Percentiles rank a stretch among this genome's conserved stretches.
These are phyloP conservation scores for Candida insectorum DNA, from an alignment of 805 yeast genomes.

Conservation along the genomic window DNA sequence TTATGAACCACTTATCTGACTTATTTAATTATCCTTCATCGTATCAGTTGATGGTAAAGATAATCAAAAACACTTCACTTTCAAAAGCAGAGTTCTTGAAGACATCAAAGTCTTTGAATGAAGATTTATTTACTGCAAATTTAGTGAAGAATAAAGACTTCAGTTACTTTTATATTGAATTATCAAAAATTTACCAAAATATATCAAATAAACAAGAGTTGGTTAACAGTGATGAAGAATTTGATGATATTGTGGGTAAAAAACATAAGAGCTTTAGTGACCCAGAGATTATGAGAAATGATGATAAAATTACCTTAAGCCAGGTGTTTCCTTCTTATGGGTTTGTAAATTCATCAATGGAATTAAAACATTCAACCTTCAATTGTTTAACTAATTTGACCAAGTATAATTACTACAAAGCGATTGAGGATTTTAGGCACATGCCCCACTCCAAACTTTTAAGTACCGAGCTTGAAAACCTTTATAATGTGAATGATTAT, in stretches of 20 bases:
- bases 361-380: slow-evolving; percentile 32
- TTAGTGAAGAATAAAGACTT: slow-evolving; percentile 20
- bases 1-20: slow-evolving; percentile 28
- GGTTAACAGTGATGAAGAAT: slow-evolving; percentile 1
- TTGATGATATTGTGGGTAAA: neutral
- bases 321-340: slow-evolving; percentile 44
- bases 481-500: slow-evolving; percentile 28
- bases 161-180: slow-evolving; percentile 21
- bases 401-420: slow-evolving; percentile 35
- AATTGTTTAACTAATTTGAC: slow-evolving; percentile 30
- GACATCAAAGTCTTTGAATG: slow-evolving; percentile 20
- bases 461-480: slow-evolving; percentile 31
- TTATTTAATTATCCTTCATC: slow-evolving; percentile 42
- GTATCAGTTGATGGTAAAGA: slow-evolving; percentile 32
- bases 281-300: slow-evolving; percentile 8
- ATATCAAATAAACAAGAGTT: slow-evolving; percentile 20
- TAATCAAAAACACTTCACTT: slow-evolving; percentile 18
- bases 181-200: slow-evolving; percentile 18
- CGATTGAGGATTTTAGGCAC: slow-evolving; percentile 9
- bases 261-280: neutral
- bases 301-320: slow-evolving; percentile 30
- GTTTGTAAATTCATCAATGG: slow-evolving; percentile 22
- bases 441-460: slow-evolving; percentile 25
- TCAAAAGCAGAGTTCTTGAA: slow-evolving; percentile 16
- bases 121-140: slow-evolving; percentile 14